These are phyloP conservation scores for Tolypocladium sp. DNA, from an alignment of 2,329 filamentous ascomycete genomes.

Conservation along the genomic window DNA sequence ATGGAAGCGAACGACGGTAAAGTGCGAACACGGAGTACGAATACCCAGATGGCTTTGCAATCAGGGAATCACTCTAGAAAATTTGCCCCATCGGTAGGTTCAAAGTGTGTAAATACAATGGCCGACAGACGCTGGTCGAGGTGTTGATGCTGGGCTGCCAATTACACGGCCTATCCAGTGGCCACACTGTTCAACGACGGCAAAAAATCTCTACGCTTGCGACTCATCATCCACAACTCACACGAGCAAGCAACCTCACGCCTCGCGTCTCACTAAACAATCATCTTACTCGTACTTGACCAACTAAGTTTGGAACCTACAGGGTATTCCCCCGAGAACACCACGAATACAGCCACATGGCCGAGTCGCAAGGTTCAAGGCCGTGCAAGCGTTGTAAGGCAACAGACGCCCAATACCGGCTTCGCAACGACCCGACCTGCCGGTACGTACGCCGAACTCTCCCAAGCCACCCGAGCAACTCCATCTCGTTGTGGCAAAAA, in stretches of 20 bases:
- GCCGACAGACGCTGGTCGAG: neutral
- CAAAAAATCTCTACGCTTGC: neutral
- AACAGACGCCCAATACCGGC: conserved; percentile 15
- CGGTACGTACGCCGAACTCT: conserved; percentile 12
- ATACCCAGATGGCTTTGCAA: neutral
- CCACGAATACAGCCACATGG: neutral
- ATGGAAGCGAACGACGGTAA: neutral
- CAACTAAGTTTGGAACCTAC: neutral
- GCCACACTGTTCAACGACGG: neutral
- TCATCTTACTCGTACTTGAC: neutral
- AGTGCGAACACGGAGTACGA: neutral
- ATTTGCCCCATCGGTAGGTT: neutral
- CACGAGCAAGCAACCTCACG: neutral
- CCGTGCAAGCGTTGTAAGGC: conserved; percentile 23
- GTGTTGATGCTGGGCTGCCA: neutral
- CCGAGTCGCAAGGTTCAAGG: neutral
- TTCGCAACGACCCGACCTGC: conserved; percentile 23
- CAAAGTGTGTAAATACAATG: neutral
- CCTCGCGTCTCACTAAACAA: neutral
- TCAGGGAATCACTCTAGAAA: neutral
- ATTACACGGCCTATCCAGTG: neutral
- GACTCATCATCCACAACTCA: neutral
- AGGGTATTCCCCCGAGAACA: neutral
- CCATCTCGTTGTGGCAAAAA: neutral
- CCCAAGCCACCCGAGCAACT: neutral